Conservation (phyloP, 148 eudicot genomes). For the Rhododendron simsii region DNA sequence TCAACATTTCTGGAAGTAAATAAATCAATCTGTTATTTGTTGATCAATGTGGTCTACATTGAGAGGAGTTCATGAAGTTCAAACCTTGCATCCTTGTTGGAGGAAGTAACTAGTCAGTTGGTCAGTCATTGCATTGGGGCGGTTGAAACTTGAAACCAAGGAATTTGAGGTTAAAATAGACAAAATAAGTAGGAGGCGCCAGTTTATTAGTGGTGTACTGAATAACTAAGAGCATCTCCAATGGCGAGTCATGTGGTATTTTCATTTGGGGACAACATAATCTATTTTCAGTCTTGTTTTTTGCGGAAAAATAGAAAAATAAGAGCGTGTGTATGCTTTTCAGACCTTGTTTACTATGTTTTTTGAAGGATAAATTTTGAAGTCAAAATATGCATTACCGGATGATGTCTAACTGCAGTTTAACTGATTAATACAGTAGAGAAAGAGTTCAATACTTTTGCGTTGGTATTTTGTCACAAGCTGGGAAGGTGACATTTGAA, state of each 20-base stretch:
- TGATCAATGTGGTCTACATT: no score
- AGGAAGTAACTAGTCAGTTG: neutral
- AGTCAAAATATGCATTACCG: neutral
- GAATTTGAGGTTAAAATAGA: neutral
- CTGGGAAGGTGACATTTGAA: neutral
- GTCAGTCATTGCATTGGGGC: neutral
- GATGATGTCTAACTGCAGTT: neutral
- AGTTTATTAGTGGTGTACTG: neutral
- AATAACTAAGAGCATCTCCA: neutral
- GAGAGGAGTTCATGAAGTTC: neutral
- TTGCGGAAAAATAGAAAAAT: neutral
- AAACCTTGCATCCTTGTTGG: neutral
- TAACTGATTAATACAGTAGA: neutral
- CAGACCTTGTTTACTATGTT: neutral
- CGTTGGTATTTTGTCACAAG: neutral
- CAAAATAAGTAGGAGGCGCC: neutral
- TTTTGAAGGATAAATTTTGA: neutral
- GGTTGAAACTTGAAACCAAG: neutral
- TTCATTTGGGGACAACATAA: neutral
- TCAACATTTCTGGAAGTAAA: neutral
- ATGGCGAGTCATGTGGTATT: neutral
- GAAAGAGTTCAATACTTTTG: neutral
- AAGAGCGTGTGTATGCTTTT: neutral
- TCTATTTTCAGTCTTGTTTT: neutral
- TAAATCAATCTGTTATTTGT: neutral